Base-by-base conservation (phyloP, 73 alveolate genomes). In the Urostyla sp. region DNA sequence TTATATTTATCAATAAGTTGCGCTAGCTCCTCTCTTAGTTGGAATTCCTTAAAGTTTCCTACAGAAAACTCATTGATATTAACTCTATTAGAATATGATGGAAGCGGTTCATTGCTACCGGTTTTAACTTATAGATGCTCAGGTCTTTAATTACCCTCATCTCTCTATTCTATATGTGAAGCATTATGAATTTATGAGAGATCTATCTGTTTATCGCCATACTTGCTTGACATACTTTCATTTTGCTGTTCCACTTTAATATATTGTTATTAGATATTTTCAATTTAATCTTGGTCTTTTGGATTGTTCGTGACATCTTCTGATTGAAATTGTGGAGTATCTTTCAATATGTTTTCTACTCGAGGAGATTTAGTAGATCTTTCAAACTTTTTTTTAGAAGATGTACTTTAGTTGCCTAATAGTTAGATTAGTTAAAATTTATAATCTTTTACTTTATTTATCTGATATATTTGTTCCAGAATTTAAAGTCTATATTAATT, bases 51-150 rank as follows among this genome's bases (percentile, higher is more conserved):
- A 23, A 38, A 63, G 60, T 63, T 63, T 43, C 79, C 79, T 1
- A 63, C 79, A 8, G 79, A 63, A 40, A 63, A 63, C 45, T 63
- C 59, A 8, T 60, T 60, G 13, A 63, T 63, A 63, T 63, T 63
- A 1, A 63, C 79, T 63, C 36, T 63, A 63, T 63, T 31, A 21
- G 79, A 63, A 43, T 38, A 38, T 1, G 58, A 37, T 35, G 79
- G 79, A 4, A 63, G 60, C 3, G 79, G 79, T 24, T 63, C 35
- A 34, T 36, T 38, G 1, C 20, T 4, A 23, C 44, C 60, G 3
- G 23, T 20, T 43, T 63, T 63, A 1, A 38, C 5, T 2, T n/a
- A 4, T 0, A 63, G 20, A 28, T 36, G 0, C n/a, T 40, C 7
- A 20, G 79, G 79, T 38, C 79, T 63, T n/a, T n/a, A n/a, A 4